phyloP scores from a whole-genome alignment of 2,329 filamentous ascomycete species.

The Neofusicoccum cordaticola region DNA sequence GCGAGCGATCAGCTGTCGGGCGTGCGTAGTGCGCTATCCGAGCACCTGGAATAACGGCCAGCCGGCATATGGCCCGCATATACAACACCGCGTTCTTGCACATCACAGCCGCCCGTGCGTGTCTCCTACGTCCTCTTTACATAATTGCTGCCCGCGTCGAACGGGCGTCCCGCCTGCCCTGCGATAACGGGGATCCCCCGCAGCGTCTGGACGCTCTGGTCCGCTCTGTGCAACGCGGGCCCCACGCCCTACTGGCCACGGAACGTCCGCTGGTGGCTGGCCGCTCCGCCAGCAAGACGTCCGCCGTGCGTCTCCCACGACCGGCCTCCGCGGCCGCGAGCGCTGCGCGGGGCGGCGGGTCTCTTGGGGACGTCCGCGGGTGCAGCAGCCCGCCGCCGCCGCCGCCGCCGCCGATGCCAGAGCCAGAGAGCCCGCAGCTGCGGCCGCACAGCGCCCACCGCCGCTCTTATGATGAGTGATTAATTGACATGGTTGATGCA shows the following conservation, averaged over 20 bases:
- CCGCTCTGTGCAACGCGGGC: neutral
- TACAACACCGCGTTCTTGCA: neutral
- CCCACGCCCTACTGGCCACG: neutral
- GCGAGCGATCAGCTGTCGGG: constrained; percentile 8
- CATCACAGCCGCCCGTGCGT: neutral
- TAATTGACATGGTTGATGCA: constrained; percentile 14
- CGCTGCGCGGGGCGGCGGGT: neutral
- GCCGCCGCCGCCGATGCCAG: neutral
- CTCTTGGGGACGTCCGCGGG: neutral
- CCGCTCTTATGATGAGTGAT: neutral
- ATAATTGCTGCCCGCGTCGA: neutral
- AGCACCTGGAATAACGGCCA: constrained; percentile 12
- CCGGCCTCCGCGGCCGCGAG: neutral
- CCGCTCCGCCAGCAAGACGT: neutral
- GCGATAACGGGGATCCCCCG: constrained; percentile 8
- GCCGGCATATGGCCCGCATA: constrained; percentile 5
- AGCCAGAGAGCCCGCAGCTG: neutral
- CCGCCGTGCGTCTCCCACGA: neutral
- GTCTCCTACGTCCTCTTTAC: constrained; percentile 8
- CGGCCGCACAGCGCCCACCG: neutral
- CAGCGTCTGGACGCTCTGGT: neutral
- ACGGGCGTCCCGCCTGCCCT: neutral
- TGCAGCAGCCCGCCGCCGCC: neutral
- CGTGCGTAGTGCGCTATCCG: constrained; percentile 11
- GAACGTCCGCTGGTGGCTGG: neutral